A percentile compares a stretch with the other conserved stretches of the same genome.
phyloP scores from a whole-genome alignment of 495 filamentous ascomycete species.

The Penicillium odoratum region DNA sequence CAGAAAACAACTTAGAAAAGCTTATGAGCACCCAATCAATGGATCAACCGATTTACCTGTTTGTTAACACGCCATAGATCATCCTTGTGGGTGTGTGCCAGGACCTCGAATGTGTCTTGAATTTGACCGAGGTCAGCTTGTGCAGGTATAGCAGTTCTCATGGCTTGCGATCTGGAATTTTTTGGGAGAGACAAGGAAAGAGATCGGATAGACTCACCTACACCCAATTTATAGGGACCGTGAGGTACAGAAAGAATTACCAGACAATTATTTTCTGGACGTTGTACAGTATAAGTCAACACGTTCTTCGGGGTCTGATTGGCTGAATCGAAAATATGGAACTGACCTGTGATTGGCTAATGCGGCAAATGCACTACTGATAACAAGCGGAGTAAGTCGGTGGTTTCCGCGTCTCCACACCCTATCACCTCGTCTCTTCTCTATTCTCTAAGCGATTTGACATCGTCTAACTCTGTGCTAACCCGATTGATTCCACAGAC shows the following conservation, averaged over 20 bases:
- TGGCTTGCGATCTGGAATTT: not conserved
- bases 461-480: not conserved
- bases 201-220: not conserved
- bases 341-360: not conserved
- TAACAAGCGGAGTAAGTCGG: not conserved
- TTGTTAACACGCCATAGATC: not conserved
- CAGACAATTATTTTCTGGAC: not conserved
- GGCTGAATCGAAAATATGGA: not conserved
- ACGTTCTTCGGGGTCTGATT: not conserved
- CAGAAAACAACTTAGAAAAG: not conserved
- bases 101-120: not conserved
- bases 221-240: not conserved
- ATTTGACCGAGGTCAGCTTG: not conserved
- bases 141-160: not conserved
- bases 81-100: not conserved
- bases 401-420: not conserved
- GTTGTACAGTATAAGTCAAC: not conserved
- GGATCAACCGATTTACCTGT: not conserved
- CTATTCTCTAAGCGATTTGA: not conserved
- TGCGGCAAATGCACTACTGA: not conserved
- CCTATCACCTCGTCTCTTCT: not conserved
- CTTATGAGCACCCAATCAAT: not conserved
- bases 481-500: not conserved
- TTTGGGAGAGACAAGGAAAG: not conserved
- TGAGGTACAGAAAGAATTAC: not conserved